Conservation (phyloP, 2,329 filamentous ascomycete genomes). For the Pyrenophora teres region DNA sequence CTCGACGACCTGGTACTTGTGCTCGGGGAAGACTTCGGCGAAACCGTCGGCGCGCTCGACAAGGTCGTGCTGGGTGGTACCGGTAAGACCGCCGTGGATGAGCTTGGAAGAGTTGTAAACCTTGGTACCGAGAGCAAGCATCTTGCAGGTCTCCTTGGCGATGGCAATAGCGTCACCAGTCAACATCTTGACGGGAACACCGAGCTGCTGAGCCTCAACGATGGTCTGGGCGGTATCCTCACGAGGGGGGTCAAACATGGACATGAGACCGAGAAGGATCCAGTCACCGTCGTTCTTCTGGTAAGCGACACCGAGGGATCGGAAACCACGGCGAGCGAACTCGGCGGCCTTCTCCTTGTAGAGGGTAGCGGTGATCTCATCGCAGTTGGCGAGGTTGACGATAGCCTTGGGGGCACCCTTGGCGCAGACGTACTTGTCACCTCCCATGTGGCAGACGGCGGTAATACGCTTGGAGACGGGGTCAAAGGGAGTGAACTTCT, state of each 20-base stretch:
- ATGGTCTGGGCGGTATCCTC: conserved; percentile 80
- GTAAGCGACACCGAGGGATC: conserved; percentile 77
- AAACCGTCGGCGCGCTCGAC: conserved; percentile 76
- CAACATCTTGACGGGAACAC: conserved; percentile 80
- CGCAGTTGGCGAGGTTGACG: conserved; percentile 70
- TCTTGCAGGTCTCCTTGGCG: conserved; percentile 81
- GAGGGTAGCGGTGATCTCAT: conserved; percentile 65
- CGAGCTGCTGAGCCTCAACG: conserved; percentile 74
- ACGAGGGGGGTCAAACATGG: conserved; percentile 80
- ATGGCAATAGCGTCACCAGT: conserved; percentile 81
- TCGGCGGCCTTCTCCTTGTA: conserved; percentile 76
- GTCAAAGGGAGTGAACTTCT: conserved; percentile 79
- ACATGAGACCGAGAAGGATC: conserved; percentile 76
- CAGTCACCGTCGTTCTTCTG: conserved; percentile 76
- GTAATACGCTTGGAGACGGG: conserved; percentile 81
- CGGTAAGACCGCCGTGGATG: conserved; percentile 74
- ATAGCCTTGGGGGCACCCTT: conserved; percentile 81
- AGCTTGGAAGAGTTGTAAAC: conserved; percentile 81
- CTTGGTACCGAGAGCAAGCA: conserved; percentile 78
- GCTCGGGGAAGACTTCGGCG: conserved; percentile 75
- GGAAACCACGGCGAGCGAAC: conserved; percentile 79
- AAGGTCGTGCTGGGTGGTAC: conserved; percentile 74
- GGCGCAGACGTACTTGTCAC: conserved; percentile 72
- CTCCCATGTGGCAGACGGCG: conserved; percentile 69
- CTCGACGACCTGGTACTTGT: conserved; percentile 77